Evolutionary conservation across 371 early-diverging fungal genomes (phyloP), one percentile per base, ranked within the genome.

Genomic region (Blakeslea trispora): DNA sequence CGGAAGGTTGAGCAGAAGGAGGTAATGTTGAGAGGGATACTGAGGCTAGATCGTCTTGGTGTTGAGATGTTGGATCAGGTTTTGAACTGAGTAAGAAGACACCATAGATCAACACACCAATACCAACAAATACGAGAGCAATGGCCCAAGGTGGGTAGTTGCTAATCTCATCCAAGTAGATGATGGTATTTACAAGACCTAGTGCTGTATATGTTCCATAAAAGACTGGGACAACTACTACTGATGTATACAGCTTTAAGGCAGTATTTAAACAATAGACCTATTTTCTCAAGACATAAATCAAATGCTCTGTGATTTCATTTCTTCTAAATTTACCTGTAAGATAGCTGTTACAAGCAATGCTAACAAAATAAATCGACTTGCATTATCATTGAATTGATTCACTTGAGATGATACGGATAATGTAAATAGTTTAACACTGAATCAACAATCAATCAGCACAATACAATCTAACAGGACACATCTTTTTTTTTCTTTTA

Each of bases 221-320:
- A 53, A 88, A 88, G 0, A 83, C 80, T n/a, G 89, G 89, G 0
- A 86, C 87, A 2, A 87, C 87, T 19, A 86, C 76, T 0, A 88
- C 89, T 5, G 86, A 82, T 28, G 82, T 74, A 28, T 83, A 84
- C 10, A 85, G 53, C 54, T 85, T 86, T 1, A 88, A 62, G 10
- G 81, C 89, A 11, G 81, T 80, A 64, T 86, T 88, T 22, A 88
- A 63, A 50, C 89, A 88, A 56, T 84, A 86, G 28, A 88, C 81
- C 82, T 84, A 63, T n/a, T n/a, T n/a, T n/a, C n/a, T n/a, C n/a
- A n/a, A n/a, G n/a, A n/a, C n/a, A n/a, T n/a, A n/a, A n/a, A n/a
- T n/a, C n/a, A n/a, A n/a, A n/a, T n/a, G n/a, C n/a, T n/a, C n/a
- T n/a, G n/a, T n/a, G n/a, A n/a, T n/a, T n/a, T n/a, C n/a, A n/a